phyloP scores from a whole-genome alignment of 495 filamentous ascomycete species.

The Podospora comata region DNA sequence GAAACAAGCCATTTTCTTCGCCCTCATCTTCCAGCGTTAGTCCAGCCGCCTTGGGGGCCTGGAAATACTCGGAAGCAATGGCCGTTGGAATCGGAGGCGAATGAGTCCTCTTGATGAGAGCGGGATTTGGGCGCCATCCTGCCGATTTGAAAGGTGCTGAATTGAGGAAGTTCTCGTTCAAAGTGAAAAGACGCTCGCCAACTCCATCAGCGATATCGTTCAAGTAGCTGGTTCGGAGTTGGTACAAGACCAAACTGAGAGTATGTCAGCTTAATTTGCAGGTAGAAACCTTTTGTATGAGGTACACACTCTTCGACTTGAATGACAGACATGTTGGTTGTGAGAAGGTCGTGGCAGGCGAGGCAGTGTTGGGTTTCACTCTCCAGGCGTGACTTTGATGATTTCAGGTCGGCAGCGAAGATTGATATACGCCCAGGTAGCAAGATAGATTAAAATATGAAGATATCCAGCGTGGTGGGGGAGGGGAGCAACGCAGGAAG shows the following conservation, averaged over 20 bases:
- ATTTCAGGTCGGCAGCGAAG: too few species aligned
- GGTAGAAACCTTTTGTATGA: constrained; percentile 3
- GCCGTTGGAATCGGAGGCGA: constrained; percentile 95
- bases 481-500: not conserved
- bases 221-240: constrained; percentile 87
- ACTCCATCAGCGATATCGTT: constrained; percentile 90
- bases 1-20: constrained; percentile 77
- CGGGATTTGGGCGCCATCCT: constrained; percentile 78
- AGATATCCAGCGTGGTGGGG: not conserved
- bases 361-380: not conserved
- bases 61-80: constrained; percentile 86
- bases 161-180: constrained; percentile 87
- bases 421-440: too few species aligned
- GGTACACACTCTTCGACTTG: constrained; percentile 89
- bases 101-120: constrained; percentile 83
- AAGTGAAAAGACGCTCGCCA: constrained; percentile 88
- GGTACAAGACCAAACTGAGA: constrained; percentile 83
- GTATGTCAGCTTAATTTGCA: constrained; percentile 3
- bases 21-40: constrained; percentile 68
- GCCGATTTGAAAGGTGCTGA: constrained; percentile 92
- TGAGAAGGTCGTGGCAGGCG: not conserved
- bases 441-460: too few species aligned
- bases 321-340: constrained; percentile 74
- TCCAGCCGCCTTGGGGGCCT: constrained; percentile 56
- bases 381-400: too few species aligned